Conservation (phyloP, 2,329 filamentous ascomycete species). For the Mariannaea elegans region DNA sequence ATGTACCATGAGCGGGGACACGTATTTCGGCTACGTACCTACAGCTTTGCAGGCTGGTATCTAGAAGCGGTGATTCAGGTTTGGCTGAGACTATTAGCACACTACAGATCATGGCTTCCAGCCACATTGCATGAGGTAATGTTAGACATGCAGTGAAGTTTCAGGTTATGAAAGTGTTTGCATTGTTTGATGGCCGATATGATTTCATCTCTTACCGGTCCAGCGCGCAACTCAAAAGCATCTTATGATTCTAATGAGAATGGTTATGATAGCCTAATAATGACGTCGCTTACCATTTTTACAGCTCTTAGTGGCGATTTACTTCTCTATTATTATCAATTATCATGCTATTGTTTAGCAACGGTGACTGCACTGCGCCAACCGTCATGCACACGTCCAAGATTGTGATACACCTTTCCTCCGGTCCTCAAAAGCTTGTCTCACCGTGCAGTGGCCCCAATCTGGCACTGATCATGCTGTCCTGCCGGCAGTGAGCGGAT, state of each 20-base stretch:
- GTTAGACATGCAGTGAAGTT: too few species aligned
- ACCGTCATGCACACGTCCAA: not conserved
- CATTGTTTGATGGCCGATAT: too few species aligned
- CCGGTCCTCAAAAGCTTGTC: constrained; percentile 1
- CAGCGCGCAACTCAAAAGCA: not conserved
- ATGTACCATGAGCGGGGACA: too few species aligned
- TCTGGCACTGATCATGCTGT: not conserved
- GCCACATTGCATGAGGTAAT: too few species aligned
- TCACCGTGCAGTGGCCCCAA: constrained; percentile 7
- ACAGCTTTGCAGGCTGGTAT: too few species aligned
- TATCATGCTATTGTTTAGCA: not conserved
- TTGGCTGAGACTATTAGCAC: too few species aligned
- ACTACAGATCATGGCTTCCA: too few species aligned
- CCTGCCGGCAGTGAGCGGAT: constrained; percentile 9
- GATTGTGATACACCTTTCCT: not conserved
- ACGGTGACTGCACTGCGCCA: not conserved
- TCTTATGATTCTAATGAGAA: not conserved
- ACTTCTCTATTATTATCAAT: not conserved
- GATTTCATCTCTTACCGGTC: too few species aligned
- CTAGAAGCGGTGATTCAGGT: too few species aligned
- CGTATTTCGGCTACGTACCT: too few species aligned
- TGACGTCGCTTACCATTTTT: too few species aligned
- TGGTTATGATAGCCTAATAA: not conserved
- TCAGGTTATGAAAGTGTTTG: too few species aligned
- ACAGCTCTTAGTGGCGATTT: not conserved